Evolutionary conservation across 768 basidiomycete species (phyloP).

Genomic region (Mrakia gelida): DNA sequence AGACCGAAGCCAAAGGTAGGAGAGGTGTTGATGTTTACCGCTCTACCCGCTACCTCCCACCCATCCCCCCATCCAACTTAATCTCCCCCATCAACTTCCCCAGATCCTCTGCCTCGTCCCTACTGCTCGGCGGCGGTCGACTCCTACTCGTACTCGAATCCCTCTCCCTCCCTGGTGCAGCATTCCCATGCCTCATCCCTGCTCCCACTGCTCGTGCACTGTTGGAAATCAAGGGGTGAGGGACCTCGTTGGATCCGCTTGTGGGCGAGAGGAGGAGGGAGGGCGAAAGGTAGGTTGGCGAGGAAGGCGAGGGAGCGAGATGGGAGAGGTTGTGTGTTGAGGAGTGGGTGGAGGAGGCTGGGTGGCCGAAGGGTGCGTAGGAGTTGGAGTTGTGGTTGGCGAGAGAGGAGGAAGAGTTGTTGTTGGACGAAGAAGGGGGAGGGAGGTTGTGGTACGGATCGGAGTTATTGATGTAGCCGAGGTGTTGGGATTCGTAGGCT

Average conservation of each 20-base stretch:
- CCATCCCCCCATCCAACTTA: background rate
- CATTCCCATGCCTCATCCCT: slow-evolving; percentile 3
- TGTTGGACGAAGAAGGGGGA: background rate
- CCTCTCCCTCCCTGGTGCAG: background rate
- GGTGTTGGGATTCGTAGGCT: background rate
- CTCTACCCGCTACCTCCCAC: background rate
- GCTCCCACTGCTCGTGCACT: slow-evolving; percentile 5
- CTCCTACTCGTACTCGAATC: background rate
- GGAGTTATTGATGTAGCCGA: background rate
- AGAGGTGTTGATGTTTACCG: no score
- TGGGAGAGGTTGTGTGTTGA: background rate
- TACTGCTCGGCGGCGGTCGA: background rate
- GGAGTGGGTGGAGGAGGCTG: background rate
- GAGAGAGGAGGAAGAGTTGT: background rate
- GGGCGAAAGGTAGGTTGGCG: slow-evolving; percentile 28
- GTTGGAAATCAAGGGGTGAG: background rate
- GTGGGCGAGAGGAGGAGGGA: slow-evolving; percentile 26
- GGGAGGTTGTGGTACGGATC: background rate
- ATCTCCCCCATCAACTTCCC: background rate
- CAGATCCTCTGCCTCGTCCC: slow-evolving; percentile 11
- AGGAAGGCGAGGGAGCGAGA: background rate
- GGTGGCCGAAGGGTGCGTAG: slow-evolving; percentile 10
- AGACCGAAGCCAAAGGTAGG: no score
- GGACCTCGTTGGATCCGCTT: background rate
- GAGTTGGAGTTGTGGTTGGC: background rate